Percentiles rank a stretch among this genome's conserved stretches.
These are phyloP conservation scores for Solanum tarapatanum DNA, from an alignment of 257 asterid species.

Conservation along the genomic window DNA sequence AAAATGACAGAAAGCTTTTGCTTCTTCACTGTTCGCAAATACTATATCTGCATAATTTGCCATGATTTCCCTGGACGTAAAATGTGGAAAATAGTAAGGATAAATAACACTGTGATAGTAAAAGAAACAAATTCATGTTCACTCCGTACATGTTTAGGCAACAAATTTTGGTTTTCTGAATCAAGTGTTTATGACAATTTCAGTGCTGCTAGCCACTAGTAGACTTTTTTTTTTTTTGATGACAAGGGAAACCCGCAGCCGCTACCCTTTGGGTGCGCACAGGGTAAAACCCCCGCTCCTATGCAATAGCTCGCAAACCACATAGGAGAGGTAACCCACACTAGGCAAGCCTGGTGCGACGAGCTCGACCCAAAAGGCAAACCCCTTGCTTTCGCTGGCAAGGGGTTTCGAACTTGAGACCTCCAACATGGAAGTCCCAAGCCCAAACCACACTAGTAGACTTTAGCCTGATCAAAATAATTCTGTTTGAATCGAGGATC, in stretches of 20 bases:
- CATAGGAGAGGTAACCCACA: too few species aligned
- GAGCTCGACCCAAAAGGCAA: too few species aligned
- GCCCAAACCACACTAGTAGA: too few species aligned
- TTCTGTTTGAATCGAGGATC: neutral
- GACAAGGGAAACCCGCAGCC: too few species aligned
- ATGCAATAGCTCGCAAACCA: too few species aligned
- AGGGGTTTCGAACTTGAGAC: too few species aligned
- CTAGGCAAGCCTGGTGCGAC: too few species aligned
- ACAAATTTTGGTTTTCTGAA: neutral
- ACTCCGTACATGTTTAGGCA: neutral
- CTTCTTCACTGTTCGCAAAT: constrained; percentile 88
- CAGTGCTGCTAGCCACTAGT: neutral
- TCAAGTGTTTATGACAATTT: neutral
- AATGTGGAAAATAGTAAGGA: neutral
- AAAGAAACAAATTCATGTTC: neutral
- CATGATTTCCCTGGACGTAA: constrained; percentile 63
- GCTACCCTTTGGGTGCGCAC: too few species aligned
- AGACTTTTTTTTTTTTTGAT: too few species aligned
- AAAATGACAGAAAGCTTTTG: constrained; percentile 69
- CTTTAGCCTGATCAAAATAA: neutral
- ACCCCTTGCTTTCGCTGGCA: too few species aligned
- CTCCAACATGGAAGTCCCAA: too few species aligned
- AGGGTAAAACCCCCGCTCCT: too few species aligned
- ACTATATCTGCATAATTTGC: constrained; percentile 80
- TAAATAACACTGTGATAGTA: neutral